Percentiles rank a stretch among this genome's conserved stretches.
Conservation (phyloP, 345 rosid species). For the Raphanus sativus region DNA sequence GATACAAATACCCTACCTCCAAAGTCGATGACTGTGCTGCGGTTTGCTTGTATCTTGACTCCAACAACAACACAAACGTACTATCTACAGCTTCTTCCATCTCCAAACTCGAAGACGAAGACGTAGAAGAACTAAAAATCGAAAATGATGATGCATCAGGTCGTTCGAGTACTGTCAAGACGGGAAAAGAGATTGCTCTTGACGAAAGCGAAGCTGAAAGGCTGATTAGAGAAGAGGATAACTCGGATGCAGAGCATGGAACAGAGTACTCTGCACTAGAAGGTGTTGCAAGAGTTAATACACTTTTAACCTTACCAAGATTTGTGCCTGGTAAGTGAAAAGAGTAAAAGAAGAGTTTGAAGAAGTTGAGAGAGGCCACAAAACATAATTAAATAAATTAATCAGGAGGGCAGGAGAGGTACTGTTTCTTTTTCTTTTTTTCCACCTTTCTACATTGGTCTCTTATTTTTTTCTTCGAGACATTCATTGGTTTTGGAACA, state of each 20-base stretch:
- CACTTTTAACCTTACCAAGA: slow-evolving; percentile 76
- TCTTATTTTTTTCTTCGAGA: slow-evolving; percentile 25
- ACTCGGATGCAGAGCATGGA: slow-evolving; percentile 36
- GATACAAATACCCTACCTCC: slow-evolving; percentile 85
- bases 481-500: slow-evolving; percentile 37
- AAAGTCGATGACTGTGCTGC: slow-evolving; percentile 97
- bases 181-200: slow-evolving; percentile 40
- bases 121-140: slow-evolving; percentile 14
- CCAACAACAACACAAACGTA: slow-evolving; percentile 37
- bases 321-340: slow-evolving; percentile 64
- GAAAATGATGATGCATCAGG: slow-evolving; percentile 40
- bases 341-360: slow-evolving; percentile 30
- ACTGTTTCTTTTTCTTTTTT: slow-evolving; percentile 10
- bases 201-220: slow-evolving; percentile 49
- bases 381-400: slow-evolving; percentile 22
- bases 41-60: slow-evolving; percentile 82
- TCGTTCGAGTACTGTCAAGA: slow-evolving; percentile 45
- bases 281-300: slow-evolving; percentile 93
- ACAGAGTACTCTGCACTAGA: slow-evolving; percentile 87
- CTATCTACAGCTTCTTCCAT: slow-evolving; percentile 48
- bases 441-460: slow-evolving; percentile 25
- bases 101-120: slow-evolving; percentile 39
- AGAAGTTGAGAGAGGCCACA: slow-evolving; percentile 19
- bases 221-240: slow-evolving; percentile 40
- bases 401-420: slow-evolving; percentile 11